Conservation (phyloP, 116 monocot species). For the Dioscorea cayenensis region DNA sequence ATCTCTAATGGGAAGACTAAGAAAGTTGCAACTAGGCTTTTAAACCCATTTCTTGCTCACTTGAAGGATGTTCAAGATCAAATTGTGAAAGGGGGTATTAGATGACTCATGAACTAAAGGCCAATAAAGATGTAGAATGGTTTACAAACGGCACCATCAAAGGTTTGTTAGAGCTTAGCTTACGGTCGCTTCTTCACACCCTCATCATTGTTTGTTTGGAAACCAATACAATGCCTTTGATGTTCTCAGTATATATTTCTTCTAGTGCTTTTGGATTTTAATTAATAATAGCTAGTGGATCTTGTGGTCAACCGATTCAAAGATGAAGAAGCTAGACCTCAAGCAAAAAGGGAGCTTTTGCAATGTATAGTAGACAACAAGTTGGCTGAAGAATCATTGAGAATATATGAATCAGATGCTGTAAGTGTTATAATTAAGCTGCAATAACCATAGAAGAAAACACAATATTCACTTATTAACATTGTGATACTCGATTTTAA, state of each 20-base stretch:
- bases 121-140: slow-evolving; percentile 42
- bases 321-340: slow-evolving; percentile 61
- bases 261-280: too few species aligned
- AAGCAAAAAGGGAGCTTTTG: slow-evolving; percentile 50
- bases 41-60: slow-evolving; percentile 83
- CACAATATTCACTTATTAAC: neutral
- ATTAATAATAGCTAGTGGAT: slow-evolving; percentile 47
- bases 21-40: slow-evolving; percentile 78
- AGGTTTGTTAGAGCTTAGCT: slow-evolving; percentile 29
- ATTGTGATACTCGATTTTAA: neutral
- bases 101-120: slow-evolving; percentile 60
- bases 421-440: slow-evolving; percentile 18
- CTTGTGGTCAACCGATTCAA: slow-evolving; percentile 65
- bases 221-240: too few species aligned
- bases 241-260: too few species aligned
- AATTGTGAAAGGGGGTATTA: slow-evolving; percentile 87
- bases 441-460: neutral
- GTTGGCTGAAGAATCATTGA: slow-evolving; percentile 36
- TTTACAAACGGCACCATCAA: slow-evolving; percentile 82
- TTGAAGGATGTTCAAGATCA: slow-evolving; percentile 76
- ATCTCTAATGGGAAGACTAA: slow-evolving; percentile 72
- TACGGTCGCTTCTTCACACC: too few species aligned
- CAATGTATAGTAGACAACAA: slow-evolving; percentile 50
- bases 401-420: slow-evolving; percentile 29
- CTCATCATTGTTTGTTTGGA: neutral